Percentiles rank a stretch among this genome's conserved stretches.
phyloP scores from a whole-genome alignment of 1,284 basidiomycete species.

The Boletus chippewaensis region DNA sequence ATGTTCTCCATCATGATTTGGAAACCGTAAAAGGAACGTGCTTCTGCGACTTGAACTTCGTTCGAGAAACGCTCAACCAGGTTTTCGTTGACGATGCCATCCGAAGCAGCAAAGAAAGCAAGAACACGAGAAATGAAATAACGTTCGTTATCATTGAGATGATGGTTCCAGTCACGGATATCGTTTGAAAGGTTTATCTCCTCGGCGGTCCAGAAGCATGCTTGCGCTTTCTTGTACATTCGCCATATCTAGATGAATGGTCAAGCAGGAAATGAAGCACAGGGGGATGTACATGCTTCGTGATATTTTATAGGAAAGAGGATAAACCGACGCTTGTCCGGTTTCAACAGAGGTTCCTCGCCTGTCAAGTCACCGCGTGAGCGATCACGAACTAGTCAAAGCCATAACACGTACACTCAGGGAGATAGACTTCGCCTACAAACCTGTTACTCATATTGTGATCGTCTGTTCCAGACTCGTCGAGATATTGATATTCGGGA shows the following conservation, averaged over 20 bases:
- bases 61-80: slow-evolving; percentile 91
- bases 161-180: slow-evolving; percentile 87
- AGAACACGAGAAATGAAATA: slow-evolving; percentile 96
- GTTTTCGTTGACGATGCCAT: slow-evolving; percentile 98
- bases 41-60: slow-evolving; percentile 93
- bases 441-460: slow-evolving; percentile 31
- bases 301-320: slow-evolving; percentile 91
- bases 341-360: slow-evolving; percentile 78
- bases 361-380: slow-evolving; percentile 32
- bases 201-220: slow-evolving; percentile 96
- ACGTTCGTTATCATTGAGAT: slow-evolving; percentile 87
- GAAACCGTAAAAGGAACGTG: slow-evolving; percentile 97
- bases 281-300: slow-evolving; percentile 50
- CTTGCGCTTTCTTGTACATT: slow-evolving; percentile 91
- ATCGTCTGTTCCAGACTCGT: not conserved
- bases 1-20: slow-evolving; percentile 99
- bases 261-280: not conserved
- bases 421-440: slow-evolving; percentile 59
- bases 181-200: slow-evolving; percentile 97
- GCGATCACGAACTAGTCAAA: not conserved
- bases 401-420: slow-evolving; percentile 44
- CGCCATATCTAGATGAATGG: slow-evolving; percentile 72
- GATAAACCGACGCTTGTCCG: slow-evolving; percentile 80
- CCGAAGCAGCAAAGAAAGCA: slow-evolving; percentile 95
- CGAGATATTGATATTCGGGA: not conserved